phyloP scores from a whole-genome alignment of 768 basidiomycete species.

The Mycena leptocephala region DNA sequence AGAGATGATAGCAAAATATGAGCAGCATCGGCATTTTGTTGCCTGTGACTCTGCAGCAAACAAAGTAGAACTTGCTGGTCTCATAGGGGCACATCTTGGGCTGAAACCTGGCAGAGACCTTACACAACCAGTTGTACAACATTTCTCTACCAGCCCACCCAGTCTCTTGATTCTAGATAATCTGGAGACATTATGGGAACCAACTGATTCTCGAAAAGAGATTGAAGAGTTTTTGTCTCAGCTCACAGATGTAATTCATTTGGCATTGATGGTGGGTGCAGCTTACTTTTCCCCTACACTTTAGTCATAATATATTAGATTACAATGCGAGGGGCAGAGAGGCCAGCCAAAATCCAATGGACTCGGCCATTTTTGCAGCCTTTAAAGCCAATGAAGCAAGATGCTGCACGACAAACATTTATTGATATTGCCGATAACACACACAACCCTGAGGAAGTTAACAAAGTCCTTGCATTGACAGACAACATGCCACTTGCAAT shows the following conservation, averaged over 20 bases:
- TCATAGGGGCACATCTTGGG: neutral
- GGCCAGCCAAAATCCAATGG: too few species aligned
- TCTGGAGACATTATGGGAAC: conserved; percentile 6
- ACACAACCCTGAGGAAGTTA: too few species aligned
- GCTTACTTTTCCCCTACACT: neutral
- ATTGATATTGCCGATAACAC: too few species aligned
- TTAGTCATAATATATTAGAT: neutral
- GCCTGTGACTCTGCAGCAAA: neutral
- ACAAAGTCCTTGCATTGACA: too few species aligned
- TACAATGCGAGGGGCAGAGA: neutral
- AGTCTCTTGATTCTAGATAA: neutral
- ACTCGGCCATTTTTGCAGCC: too few species aligned
- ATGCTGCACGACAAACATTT: too few species aligned
- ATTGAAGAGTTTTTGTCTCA: conserved; percentile 9
- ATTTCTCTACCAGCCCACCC: neutral
- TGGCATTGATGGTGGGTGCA: neutral
- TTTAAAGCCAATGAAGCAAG: too few species aligned
- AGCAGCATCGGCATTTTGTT: neutral
- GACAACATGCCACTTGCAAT: too few species aligned
- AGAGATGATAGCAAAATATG: neutral
- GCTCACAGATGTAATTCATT: neutral
- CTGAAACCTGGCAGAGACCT: neutral
- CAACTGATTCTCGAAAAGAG: neutral
- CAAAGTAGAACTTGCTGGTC: neutral
- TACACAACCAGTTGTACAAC: neutral